Evolutionary conservation across 495 filamentous ascomycete genomes (phyloP), one percentile per base, ranked within the genome.

Genomic region (Tuber umbilicatum): DNA sequence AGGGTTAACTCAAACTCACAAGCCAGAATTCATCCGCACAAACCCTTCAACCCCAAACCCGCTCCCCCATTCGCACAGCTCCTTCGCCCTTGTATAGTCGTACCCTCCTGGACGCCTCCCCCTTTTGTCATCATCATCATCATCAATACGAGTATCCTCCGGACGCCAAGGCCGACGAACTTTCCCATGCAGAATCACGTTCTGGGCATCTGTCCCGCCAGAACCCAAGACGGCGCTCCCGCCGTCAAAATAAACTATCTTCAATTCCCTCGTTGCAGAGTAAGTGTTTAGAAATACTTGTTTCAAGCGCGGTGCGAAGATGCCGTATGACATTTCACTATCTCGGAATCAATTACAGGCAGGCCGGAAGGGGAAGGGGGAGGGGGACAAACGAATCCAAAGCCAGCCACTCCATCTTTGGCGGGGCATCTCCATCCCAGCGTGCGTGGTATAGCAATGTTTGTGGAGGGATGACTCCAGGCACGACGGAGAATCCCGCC

Each of bases 21-120:
- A 86, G 21, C 85, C 85, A 16, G 85, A 81, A 76, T 86, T 85
- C 85, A 86, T 86, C 74, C 85, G 79, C 47, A 86, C 83, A 68
- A 86, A 81, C 17, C 84, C 85, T 70, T 86, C 85, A 78, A 84
- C 40, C 81, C 75, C 81, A 27, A 71, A 70, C 17, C 72, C 69
- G 39, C 70, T 73, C 6, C 79, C 73, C 83, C 85, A 85, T 14
- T 82, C 76, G 73, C 85, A 86, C 39, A 86, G 78, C 10, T 81
- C 83, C 38, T 55, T 74, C 1, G 84, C 85, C 6, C 85, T 77
- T 55, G 78, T 79, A 76, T 86, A 86, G 71, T 86, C 85, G 40
- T 55, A 55, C 81, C 82, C 71, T 75, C 74, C 78, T 69, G 81
- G 81, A 73, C 73, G 42, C 23, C 27, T 39, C 73, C 43, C 37